Evolutionary conservation across 345 rosid genomes (phyloP).

Genomic region (Eucalyptus globulus): DNA sequence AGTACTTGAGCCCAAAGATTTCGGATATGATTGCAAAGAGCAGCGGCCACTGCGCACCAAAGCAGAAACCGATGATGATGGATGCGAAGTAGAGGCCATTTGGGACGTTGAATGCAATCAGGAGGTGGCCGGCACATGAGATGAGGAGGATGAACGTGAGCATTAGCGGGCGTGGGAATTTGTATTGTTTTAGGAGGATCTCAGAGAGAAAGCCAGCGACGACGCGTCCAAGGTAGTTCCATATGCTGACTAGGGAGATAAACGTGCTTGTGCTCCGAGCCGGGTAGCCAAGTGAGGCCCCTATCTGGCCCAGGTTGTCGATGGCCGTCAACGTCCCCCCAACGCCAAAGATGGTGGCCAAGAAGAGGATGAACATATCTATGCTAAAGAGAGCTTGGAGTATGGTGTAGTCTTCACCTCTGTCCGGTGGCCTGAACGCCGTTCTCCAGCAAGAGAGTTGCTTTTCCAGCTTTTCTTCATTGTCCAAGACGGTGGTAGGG

Average conservation of each 20-base stretch:
- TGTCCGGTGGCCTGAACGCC: conserved; percentile 25
- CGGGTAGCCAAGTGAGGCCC: conserved; percentile 45
- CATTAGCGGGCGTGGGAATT: conserved; percentile 32
- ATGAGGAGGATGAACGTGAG: conserved; percentile 29
- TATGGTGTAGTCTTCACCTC: conserved; percentile 57
- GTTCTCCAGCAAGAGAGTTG: conserved; percentile 39
- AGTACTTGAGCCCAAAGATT: conserved; percentile 54
- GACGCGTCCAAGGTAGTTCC: conserved; percentile 56
- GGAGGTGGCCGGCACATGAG: conserved; percentile 35
- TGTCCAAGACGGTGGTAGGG: background rate
- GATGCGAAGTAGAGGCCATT: conserved; percentile 42
- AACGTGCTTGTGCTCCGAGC: conserved; percentile 25
- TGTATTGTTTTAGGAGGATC: conserved; percentile 20
- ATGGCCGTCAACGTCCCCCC: conserved; percentile 53
- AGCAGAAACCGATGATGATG: conserved; percentile 38
- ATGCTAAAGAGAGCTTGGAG: conserved; percentile 44
- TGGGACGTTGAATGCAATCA: conserved; percentile 31
- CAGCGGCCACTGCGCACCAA: conserved; percentile 53
- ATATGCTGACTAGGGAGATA: conserved; percentile 56
- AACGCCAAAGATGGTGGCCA: conserved; percentile 43
- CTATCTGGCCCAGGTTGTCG: conserved; percentile 63
- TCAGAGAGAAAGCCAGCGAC: conserved; percentile 43
- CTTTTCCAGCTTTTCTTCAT: background rate
- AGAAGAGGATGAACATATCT: conserved; percentile 47
- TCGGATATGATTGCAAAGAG: conserved; percentile 58